Percentiles rank a stretch among this genome's conserved stretches.
Conservation (phyloP, 2,329 filamentous ascomycete species). For the Chrysoporthe cubensis region DNA sequence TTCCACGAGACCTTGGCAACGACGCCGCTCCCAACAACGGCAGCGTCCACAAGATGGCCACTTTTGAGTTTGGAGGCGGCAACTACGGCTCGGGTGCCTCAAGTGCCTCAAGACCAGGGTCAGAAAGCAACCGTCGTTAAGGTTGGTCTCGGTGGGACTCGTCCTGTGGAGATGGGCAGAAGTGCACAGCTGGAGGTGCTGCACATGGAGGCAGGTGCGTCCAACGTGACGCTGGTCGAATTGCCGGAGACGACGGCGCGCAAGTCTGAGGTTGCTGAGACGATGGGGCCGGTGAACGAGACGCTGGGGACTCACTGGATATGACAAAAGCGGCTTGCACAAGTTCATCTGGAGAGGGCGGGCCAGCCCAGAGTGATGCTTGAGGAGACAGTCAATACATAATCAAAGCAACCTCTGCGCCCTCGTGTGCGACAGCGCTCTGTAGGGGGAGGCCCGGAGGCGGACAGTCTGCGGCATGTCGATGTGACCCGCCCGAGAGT, state of each 20-base stretch:
- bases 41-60: slow-evolving; percentile 1
- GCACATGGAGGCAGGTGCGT: background rate
- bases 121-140: background rate
- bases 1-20: slow-evolving; percentile 1
- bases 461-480: background rate
- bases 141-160: background rate
- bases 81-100: background rate
- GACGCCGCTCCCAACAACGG: background rate
- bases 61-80: background rate
- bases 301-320: background rate
- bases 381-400: background rate
- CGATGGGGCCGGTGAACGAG: background rate
- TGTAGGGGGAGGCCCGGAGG: background rate
- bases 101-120: background rate
- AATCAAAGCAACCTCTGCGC: background rate
- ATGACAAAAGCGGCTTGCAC: background rate
- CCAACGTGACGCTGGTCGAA: background rate
- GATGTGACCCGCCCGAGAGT: background rate
- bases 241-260: background rate
- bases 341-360: background rate
- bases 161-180: background rate
- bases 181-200: background rate
- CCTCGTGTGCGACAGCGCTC: too few species aligned
- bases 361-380: background rate
- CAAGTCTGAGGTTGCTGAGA: background rate